These are phyloP conservation scores for Aureobasidium sp. DNA, from an alignment of 2,329 filamentous ascomycete species.

Conservation along the genomic window DNA sequence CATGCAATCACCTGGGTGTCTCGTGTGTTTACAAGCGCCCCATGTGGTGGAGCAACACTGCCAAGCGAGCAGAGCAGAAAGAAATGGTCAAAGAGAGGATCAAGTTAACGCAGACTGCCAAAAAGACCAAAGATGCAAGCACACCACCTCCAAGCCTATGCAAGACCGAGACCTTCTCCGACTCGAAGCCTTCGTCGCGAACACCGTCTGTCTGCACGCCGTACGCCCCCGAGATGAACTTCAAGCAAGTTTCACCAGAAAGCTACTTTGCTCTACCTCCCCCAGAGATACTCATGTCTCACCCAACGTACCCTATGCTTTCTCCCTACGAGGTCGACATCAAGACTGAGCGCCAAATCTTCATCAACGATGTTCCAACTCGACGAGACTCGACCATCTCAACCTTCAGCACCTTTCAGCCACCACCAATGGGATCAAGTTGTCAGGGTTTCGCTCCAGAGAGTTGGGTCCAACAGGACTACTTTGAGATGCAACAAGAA, in stretches of 20 bases:
- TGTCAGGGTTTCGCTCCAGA: constrained; percentile 51
- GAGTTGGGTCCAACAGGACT: constrained; percentile 64
- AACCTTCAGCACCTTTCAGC: constrained; percentile 85
- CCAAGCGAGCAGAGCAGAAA: constrained; percentile 77
- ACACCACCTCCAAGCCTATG: constrained; percentile 65
- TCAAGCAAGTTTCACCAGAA: constrained; percentile 51
- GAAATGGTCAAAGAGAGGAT: constrained; percentile 96
- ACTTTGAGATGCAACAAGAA: constrained; percentile 59
- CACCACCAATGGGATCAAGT: constrained; percentile 63
- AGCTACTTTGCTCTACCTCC: constrained; percentile 56
- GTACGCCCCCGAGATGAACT: constrained; percentile 54
- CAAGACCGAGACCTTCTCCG: constrained; percentile 71
- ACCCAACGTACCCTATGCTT: constrained; percentile 50
- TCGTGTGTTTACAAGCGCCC: constrained; percentile 94
- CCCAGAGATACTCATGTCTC: constrained; percentile 33
- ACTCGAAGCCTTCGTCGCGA: constrained; percentile 62
- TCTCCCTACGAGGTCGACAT: constrained; percentile 89
- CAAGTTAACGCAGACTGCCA: constrained; percentile 88
- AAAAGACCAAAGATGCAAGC: constrained; percentile 57
- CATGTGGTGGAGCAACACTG: constrained; percentile 94
- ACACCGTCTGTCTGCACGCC: constrained; percentile 75
- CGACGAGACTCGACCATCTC: constrained; percentile 79
- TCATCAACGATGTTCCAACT: constrained; percentile 81
- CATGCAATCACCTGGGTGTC: constrained; percentile 65
- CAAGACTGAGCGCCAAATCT: constrained; percentile 91